Conservation (phyloP, 2,329 filamentous ascomycete genomes). For the Penicillium hesseltinei region DNA sequence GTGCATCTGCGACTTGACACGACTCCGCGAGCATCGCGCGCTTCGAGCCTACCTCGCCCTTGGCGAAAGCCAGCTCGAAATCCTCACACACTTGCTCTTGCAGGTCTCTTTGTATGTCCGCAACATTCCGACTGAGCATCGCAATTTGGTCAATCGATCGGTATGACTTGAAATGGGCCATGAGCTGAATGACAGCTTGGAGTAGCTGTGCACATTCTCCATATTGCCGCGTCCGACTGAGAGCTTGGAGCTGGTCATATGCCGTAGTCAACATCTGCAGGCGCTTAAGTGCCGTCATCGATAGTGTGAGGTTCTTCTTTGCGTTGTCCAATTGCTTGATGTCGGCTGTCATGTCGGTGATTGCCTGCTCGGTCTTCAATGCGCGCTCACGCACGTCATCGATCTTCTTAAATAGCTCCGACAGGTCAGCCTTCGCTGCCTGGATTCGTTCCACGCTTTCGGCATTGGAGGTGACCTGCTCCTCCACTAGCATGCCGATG, state of each 20-base stretch:
- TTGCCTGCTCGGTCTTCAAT: conserved; percentile 88
- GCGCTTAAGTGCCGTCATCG: conserved; percentile 95
- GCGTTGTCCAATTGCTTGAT: conserved; percentile 97
- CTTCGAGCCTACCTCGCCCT: conserved; percentile 72
- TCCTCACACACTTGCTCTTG: conserved; percentile 98
- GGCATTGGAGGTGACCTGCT: conserved; percentile 79
- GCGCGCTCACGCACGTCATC: conserved; percentile 87
- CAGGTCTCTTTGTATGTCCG: conserved; percentile 87
- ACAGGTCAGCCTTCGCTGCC: conserved; percentile 83
- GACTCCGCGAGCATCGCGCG: conserved; percentile 76
- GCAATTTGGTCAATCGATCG: conserved; percentile 97
- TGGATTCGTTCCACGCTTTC: conserved; percentile 90
- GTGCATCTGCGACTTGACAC: conserved; percentile 88
- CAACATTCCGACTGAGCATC: conserved; percentile 84
- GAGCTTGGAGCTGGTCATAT: conserved; percentile 87
- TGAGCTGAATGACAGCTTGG: conserved; percentile 93
- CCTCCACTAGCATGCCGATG: conserved; percentile 68
- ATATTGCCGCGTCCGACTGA: conserved; percentile 86
- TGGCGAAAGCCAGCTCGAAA: conserved; percentile 92
- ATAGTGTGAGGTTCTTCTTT: conserved; percentile 92
- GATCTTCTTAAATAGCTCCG: conserved; percentile 88
- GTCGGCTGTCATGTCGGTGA: conserved; percentile 97
- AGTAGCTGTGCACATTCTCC: conserved; percentile 89
- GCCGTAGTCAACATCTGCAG: conserved; percentile 98
- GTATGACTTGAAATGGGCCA: conserved; percentile 98